These are phyloP conservation scores for Clitocybe nebularis DNA, from an alignment of 1,284 basidiomycete species.

Conservation along the genomic window DNA sequence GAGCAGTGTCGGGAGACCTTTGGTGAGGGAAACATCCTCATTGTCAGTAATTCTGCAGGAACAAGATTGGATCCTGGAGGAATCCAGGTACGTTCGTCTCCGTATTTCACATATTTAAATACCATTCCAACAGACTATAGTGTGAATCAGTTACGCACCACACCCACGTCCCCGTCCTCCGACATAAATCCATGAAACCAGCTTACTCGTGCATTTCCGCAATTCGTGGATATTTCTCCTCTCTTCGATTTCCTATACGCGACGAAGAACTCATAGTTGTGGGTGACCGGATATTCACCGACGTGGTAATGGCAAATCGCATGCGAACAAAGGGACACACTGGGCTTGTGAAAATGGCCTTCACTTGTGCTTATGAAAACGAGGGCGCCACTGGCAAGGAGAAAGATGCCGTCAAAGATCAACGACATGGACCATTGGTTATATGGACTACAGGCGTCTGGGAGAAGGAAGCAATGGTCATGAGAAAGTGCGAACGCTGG, in stretches of 20 bases:
- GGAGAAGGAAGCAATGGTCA: slow-evolving; percentile 54
- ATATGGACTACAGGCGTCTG: slow-evolving; percentile 70
- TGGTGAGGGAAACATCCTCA: slow-evolving; percentile 75
- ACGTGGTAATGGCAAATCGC: slow-evolving; percentile 83
- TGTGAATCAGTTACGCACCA: slow-evolving; percentile 82
- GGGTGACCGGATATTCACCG: slow-evolving; percentile 90
- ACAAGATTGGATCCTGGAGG: slow-evolving; percentile 74
- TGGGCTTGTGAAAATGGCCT: slow-evolving; percentile 12
- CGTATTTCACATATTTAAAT: not conserved
- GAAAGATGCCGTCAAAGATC: slow-evolving; percentile 8
- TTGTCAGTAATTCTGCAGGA: slow-evolving; percentile 95
- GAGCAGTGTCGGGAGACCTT: slow-evolving; percentile 68
- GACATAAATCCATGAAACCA: slow-evolving; percentile 77
- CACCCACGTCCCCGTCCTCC: slow-evolving; percentile 79
- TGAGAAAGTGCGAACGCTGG: slow-evolving; percentile 55
- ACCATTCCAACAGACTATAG: slow-evolving; percentile 33
- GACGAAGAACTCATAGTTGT: slow-evolving; percentile 73
- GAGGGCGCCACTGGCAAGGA: slow-evolving; percentile 18
- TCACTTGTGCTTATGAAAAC: slow-evolving; percentile 23
- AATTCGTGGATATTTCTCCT: slow-evolving; percentile 64
- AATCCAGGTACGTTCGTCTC: slow-evolving; percentile 68
- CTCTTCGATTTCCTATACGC: slow-evolving; percentile 45
- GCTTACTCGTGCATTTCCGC: slow-evolving; percentile 66
- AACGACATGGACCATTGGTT: slow-evolving; percentile 46
- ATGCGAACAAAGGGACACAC: slow-evolving; percentile 37